Evolutionary conservation across 768 basidiomycete species (phyloP), one percentile per base, ranked within the genome.

Genomic region (Obba rivulosa): DNA sequence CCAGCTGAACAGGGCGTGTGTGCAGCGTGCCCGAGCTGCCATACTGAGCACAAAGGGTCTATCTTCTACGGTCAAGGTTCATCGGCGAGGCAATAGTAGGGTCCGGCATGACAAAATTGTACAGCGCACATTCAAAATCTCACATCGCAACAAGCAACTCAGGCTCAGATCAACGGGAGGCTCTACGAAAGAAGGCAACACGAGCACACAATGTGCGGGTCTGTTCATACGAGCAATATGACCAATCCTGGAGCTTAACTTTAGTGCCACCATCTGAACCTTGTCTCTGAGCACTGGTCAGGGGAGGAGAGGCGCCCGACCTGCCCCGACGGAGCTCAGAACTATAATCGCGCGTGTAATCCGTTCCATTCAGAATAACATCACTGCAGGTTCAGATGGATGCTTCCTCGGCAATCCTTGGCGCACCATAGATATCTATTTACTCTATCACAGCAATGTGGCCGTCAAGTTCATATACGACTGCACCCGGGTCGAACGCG

Each of bases 1-100:
- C 77, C 72, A 78, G 76, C 74, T 76, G 68, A 59, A 54, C 55
- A 62, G 70, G 46, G 77, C 83, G 80, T 80, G 84, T 71, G 72
- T 69, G 69, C 76, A 71, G 78, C 82, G 73, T 80, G 79, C 77
- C 72, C 64, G 67, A 63, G 63, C 67, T 75, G 68, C 71, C 77
- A 71, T 70, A 75, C 72, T 69, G 70, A 77, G 77, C 63, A 74
- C 70, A 76, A 76, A 73, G 72, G 74, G 65, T 43, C 48, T 46
- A 41, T 51, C 54, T 44, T 41, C 41, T 57, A 41, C 59, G 52
- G 49, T 45, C 58, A 50, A 49, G 48, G 48, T 46, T 59, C 50
- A 50, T 50, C 45, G 43, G 53, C 50, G 57, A 53, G 53, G 58
- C 50, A 58, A 51, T 52, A 49, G 40, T 46, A 48, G 62, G 58